A percentile compares a stretch with the other conserved stretches of the same genome.
phyloP scores from a whole-genome alignment of 352 stramenopile species.

The Aphanomyces astaci region DNA sequence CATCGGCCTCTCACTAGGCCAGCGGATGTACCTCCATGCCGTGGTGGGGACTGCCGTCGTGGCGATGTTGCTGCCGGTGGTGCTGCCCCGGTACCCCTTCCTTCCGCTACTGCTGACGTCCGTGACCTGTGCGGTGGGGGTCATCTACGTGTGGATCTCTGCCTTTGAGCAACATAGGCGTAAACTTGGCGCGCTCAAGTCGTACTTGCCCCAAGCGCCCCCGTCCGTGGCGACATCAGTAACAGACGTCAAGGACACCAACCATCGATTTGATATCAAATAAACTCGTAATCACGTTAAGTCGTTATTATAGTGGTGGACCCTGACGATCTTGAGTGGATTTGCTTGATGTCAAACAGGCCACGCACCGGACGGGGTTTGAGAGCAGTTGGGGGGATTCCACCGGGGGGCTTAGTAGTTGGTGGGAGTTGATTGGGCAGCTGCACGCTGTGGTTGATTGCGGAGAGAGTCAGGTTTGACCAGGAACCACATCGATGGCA shows the following conservation, averaged over 20 bases:
- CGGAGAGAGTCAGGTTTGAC: background rate
- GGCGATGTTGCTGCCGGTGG: conserved; percentile 43
- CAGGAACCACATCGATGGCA: conserved; percentile 2
- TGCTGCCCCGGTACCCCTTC: conserved; percentile 53
- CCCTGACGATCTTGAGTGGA: no score
- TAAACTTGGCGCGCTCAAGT: conserved; percentile 62
- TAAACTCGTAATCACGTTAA: no score
- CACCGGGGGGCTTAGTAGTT: background rate
- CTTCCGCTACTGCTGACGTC: conserved; percentile 76
- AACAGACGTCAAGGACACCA: background rate
- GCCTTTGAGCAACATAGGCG: conserved; percentile 51
- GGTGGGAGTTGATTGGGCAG: background rate
- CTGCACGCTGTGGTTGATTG: no score
- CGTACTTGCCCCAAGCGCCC: conserved; percentile 32
- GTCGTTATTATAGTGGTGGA: no score
- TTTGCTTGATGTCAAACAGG: background rate
- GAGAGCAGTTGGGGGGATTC: background rate
- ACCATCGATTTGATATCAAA: conserved; percentile 9
- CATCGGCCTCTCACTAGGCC: conserved; percentile 46
- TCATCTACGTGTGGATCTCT: conserved; percentile 70
- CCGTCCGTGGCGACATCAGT: background rate
- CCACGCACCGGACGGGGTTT: background rate
- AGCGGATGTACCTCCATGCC: conserved; percentile 40
- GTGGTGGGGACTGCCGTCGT: conserved; percentile 32
- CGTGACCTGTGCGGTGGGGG: conserved; percentile 56